Percentiles rank a stretch among this genome's conserved stretches.
Evolutionary conservation across 805 yeast genomes (phyloP).

Genomic region (Wickerhamiella australiensis): DNA sequence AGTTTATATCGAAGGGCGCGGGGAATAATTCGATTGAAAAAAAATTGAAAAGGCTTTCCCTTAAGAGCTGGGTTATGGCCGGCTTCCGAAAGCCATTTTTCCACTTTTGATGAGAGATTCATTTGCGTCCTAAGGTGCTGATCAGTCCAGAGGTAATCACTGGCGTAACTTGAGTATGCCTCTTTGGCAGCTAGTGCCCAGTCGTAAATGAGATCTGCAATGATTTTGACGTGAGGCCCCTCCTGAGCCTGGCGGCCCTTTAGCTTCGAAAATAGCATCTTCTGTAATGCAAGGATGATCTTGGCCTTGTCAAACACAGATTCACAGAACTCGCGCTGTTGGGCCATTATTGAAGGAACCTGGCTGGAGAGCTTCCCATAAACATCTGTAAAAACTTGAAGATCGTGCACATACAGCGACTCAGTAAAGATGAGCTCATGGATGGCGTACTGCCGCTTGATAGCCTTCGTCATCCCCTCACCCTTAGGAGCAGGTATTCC

Average conservation of each 20-base stretch:
- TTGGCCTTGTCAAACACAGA: conserved; percentile 47
- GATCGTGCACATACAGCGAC: conserved; percentile 54
- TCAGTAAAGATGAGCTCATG: conserved; percentile 66
- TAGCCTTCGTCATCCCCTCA: conserved; percentile 17
- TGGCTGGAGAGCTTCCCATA: conserved; percentile 37
- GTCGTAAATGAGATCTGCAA: conserved; percentile 48
- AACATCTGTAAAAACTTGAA: conserved; percentile 49
- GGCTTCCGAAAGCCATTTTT: conserved; percentile 44
- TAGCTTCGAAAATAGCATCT: conserved; percentile 45
- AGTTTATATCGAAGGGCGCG: conserved; percentile 48
- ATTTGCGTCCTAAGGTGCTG: conserved; percentile 36
- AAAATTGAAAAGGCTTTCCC: conserved; percentile 33
- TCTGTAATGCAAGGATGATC: conserved; percentile 45
- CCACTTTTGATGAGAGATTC: conserved; percentile 34
- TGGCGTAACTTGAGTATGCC: conserved; percentile 48
- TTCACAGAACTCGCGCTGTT: conserved; percentile 44
- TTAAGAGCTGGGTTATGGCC: conserved; percentile 38
- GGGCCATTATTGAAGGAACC: conserved; percentile 35
- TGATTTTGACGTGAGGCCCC: conserved; percentile 47
- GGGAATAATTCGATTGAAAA: conserved; percentile 45
- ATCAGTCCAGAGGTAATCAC: conserved; percentile 27
- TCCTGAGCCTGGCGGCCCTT: conserved; percentile 44
- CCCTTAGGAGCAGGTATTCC: conserved; percentile 14
- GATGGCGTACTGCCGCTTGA: conserved; percentile 49
- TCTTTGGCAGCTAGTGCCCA: conserved; percentile 52